A percentile compares a stretch with the other conserved stretches of the same genome.
Evolutionary conservation across 148 eudicot genomes (phyloP).

Genomic region (Chenopodium album): DNA sequence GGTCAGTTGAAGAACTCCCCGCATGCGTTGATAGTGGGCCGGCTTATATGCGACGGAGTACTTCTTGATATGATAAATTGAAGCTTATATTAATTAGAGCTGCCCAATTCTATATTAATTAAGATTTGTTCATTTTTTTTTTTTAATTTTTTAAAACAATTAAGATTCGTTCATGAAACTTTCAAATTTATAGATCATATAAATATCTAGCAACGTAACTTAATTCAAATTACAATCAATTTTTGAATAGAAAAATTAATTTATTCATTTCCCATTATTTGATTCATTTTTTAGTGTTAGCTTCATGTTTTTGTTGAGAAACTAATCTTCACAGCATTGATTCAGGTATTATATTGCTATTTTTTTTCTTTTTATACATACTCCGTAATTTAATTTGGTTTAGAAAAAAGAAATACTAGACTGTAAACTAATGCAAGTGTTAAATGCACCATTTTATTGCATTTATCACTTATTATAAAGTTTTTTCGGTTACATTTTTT

Average conservation of each 20-base stretch:
- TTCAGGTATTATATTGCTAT: background rate
- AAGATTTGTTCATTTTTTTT: background rate
- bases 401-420: background rate
- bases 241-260: background rate
- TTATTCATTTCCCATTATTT: background rate
- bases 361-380: background rate
- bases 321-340: background rate
- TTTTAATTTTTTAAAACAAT: background rate
- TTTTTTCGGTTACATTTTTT: background rate
- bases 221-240: background rate
- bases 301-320: constrained; percentile 8
- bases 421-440: background rate
- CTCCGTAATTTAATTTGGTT: no score
- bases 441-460: background rate
- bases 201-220: background rate
- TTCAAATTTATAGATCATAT: background rate
- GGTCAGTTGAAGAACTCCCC: constrained; percentile 13
- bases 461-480: background rate
- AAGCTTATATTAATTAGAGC: no score
- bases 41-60: constrained; percentile 2
- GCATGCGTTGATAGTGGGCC: constrained; percentile 13
- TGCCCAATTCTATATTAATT: constrained; percentile 6
- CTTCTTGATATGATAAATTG: no score
- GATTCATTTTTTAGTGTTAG: background rate
- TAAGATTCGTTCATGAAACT: background rate